phyloP scores from a whole-genome alignment of 192 early-diverging fungal genomes.

The Coemansia sp. region DNA sequence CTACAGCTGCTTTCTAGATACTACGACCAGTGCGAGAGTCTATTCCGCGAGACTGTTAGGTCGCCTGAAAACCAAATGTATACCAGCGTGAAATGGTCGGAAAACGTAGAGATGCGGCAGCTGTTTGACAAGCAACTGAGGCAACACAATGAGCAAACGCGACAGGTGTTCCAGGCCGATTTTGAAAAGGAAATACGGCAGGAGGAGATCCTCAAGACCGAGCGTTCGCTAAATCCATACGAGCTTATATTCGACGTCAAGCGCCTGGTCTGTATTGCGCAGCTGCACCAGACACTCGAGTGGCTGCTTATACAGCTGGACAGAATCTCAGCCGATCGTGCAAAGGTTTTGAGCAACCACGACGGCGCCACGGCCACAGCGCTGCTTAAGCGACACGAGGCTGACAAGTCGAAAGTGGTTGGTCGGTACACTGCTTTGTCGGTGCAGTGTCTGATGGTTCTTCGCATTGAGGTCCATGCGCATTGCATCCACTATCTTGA shows the following conservation, averaged over 20 bases:
- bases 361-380: constrained; percentile 56
- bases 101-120: constrained; percentile 60
- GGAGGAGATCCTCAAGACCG: constrained; percentile 77
- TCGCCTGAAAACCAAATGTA: constrained; percentile 47
- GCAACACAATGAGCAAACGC: constrained; percentile 20
- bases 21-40: constrained; percentile 39
- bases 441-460: constrained; percentile 75
- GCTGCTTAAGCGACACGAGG: constrained; percentile 50
- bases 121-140: constrained; percentile 56
- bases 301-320: constrained; percentile 47
- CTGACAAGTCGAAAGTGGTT: constrained; percentile 47
- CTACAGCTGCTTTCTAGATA: constrained; percentile 47
- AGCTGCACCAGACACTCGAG: constrained; percentile 84
- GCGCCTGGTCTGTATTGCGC: constrained; percentile 69
- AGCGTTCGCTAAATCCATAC: constrained; percentile 70
- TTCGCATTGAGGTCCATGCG: constrained; percentile 81
- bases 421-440: constrained; percentile 73
- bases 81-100: constrained; percentile 63
- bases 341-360: constrained; percentile 31
- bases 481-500: constrained; percentile 88
- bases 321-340: constrained; percentile 24
- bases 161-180: constrained; percentile 8
- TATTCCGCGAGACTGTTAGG: constrained; percentile 54
- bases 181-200: constrained; percentile 69
- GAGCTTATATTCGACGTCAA: constrained; percentile 88